A percentile compares a stretch with the other conserved stretches of the same genome.
Conservation (phyloP, 2,329 filamentous ascomycete genomes). For the Septoria linicola region DNA sequence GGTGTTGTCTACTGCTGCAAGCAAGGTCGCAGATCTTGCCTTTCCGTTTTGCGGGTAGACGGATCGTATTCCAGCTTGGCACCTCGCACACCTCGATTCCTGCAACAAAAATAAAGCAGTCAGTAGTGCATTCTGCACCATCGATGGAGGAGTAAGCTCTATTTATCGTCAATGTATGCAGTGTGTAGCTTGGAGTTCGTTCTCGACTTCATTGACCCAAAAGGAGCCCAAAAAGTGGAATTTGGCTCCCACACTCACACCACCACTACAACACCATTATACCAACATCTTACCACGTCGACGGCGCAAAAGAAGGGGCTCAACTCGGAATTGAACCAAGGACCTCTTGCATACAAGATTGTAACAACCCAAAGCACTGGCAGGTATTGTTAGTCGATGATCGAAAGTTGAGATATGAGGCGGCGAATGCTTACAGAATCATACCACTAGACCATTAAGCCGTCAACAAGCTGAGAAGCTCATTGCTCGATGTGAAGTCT, state of each 20-base stretch:
- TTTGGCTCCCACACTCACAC: background rate
- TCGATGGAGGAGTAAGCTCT: too few species aligned
- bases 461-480: too few species aligned
- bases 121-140: background rate
- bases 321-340: slow-evolving; percentile 15
- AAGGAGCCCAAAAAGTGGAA: background rate
- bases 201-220: background rate
- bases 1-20: background rate
- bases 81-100: background rate
- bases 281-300: background rate
- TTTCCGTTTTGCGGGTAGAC: background rate
- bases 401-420: background rate
- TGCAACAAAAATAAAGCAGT: background rate
- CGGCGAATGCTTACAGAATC: background rate
- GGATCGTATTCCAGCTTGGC: slow-evolving; percentile 3
- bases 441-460: background rate
- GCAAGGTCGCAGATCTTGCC: background rate
- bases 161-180: too few species aligned
- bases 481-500: too few species aligned
- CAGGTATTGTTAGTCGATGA: background rate
- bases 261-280: background rate
- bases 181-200: background rate
- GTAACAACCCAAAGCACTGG: slow-evolving; percentile 9
- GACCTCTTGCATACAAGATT: slow-evolving; percentile 7
- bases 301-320: background rate